phyloP scores from a whole-genome alignment of 495 filamentous ascomycete genomes.

The Penicillium roqueforti region DNA sequence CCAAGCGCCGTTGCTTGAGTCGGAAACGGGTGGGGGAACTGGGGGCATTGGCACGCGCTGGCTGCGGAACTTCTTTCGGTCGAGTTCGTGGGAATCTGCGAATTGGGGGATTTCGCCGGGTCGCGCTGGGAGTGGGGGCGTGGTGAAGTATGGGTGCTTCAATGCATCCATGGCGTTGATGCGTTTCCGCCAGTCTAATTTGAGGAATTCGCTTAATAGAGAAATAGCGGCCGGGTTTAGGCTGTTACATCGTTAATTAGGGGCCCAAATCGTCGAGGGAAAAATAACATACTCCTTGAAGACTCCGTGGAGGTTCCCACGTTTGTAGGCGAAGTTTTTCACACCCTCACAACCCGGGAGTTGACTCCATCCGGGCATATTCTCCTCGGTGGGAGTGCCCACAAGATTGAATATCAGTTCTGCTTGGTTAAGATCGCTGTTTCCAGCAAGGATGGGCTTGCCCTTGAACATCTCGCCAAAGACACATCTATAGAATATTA shows the following conservation, averaged over 20 bases:
- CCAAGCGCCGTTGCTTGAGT: slow-evolving; percentile 64
- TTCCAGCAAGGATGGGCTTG: slow-evolving; percentile 87
- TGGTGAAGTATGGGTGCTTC: slow-evolving; percentile 86
- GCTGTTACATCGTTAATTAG: slow-evolving; percentile 20
- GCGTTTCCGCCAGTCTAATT: slow-evolving; percentile 79
- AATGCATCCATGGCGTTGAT: slow-evolving; percentile 94
- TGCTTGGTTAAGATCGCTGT: slow-evolving; percentile 82
- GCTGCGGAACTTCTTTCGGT: slow-evolving; percentile 80
- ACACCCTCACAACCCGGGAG: slow-evolving; percentile 79
- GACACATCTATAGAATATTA: slow-evolving; percentile 61
- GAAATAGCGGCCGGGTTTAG: slow-evolving; percentile 64
- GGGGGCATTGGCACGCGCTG: slow-evolving; percentile 76
- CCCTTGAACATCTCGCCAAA: slow-evolving; percentile 98
- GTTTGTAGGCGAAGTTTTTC: slow-evolving; percentile 57
- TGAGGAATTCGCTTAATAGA: slow-evolving; percentile 76
- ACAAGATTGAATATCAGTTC: slow-evolving; percentile 92
- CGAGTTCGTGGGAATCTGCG: slow-evolving; percentile 92
- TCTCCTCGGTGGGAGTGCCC: slow-evolving; percentile 83
- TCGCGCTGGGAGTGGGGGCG: slow-evolving; percentile 68
- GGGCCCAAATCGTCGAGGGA: not conserved
- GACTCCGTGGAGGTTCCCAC: slow-evolving; percentile 60
- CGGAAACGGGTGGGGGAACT: slow-evolving; percentile 82
- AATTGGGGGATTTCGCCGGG: slow-evolving; percentile 82
- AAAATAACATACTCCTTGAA: slow-evolving; percentile 61
- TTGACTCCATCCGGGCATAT: slow-evolving; percentile 84